Percentiles rank a stretch among this genome's conserved stretches.
Evolutionary conservation across 2,329 filamentous ascomycete species (phyloP).

Genomic region (Aspergillus ibericus): DNA sequence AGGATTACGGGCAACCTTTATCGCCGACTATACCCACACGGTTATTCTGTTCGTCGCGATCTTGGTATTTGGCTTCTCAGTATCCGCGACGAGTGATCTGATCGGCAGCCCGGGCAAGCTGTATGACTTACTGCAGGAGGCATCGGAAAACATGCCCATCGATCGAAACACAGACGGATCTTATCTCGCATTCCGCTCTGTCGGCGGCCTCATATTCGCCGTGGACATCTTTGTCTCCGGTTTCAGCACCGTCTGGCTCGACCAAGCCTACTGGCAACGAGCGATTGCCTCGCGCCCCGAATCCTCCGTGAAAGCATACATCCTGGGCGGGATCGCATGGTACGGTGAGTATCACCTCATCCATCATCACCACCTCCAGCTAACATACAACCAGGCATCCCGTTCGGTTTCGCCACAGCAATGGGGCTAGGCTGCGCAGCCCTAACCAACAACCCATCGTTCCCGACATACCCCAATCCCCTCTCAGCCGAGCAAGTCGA

Average conservation of each 20-base stretch:
- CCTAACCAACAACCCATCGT: slow-evolving; percentile 47
- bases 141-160: slow-evolving; percentile 35
- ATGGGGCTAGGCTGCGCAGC: slow-evolving; percentile 49
- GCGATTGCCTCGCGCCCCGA: slow-evolving; percentile 45
- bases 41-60: slow-evolving; percentile 43
- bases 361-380: neutral
- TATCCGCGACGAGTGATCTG: slow-evolving; percentile 32
- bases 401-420: slow-evolving; percentile 52
- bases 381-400: slow-evolving; percentile 33
- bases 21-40: slow-evolving; percentile 46
- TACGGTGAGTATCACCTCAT: slow-evolving; percentile 18
- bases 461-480: slow-evolving; percentile 52
- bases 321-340: slow-evolving; percentile 43
- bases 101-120: slow-evolving; percentile 36
- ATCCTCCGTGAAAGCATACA: slow-evolving; percentile 44
- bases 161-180: slow-evolving; percentile 31
- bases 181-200: slow-evolving; percentile 40
- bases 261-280: slow-evolving; percentile 49
- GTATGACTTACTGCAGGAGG: slow-evolving; percentile 41
- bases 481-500: slow-evolving; percentile 30
- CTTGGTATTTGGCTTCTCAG: slow-evolving; percentile 41
- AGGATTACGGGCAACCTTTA: slow-evolving; percentile 43
- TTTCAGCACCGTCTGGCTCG: slow-evolving; percentile 39
- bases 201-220: slow-evolving; percentile 41
- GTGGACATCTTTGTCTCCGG: slow-evolving; percentile 40